Evolutionary conservation across 768 basidiomycete species (phyloP), one percentile per base, ranked within the genome.

Genomic region (Boletus edulis): DNA sequence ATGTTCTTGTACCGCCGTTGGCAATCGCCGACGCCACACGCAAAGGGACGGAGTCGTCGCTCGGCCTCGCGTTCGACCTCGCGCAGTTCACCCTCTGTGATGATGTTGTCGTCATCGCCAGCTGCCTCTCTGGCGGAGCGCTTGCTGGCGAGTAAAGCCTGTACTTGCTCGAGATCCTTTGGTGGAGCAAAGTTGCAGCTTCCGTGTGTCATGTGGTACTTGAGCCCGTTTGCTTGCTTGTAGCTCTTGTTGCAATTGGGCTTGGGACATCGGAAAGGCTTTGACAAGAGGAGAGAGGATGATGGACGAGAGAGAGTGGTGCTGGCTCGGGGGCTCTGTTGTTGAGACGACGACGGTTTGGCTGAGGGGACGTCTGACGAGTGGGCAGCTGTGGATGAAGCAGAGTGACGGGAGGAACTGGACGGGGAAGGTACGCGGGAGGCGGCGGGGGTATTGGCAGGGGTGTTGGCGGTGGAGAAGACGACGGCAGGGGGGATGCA

Each of bases 1-100:
- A 98, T 96, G 68, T 99, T 98, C 81, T 98, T 94, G 76, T 98
- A 98, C 66, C 95, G 73, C 66, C 95, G 81, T 68, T 82, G 79
- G 63, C 90, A 91, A 60, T 91, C 89, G 18, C 90, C 89, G 6
- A 95, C 89, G 7, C 91, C 87, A 62, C 94, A 98, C 0, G 91
- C 89, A 67, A 90, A 98, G 4, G 94, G 94, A 38, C 91, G 75
- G 49, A 91, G 73, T 12, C 89, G 75, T 54, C 86, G 80, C 74
- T 95, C 93, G 0, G 92, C 93, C 72, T 96, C 93, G 47, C 84
- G 79, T 67, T 93, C 86, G 8, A 89, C 84, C 61, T 87, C 87
- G 12, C 84, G 72, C 51, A 89, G 67, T 65, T 89, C 87, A 14
- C 77, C 76, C 64, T 87, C 84, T 6, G 76, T 80, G 64, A 81